Base-by-base conservation (phyloP, 306 rosid species). In the Acacia melanoxylon region DNA sequence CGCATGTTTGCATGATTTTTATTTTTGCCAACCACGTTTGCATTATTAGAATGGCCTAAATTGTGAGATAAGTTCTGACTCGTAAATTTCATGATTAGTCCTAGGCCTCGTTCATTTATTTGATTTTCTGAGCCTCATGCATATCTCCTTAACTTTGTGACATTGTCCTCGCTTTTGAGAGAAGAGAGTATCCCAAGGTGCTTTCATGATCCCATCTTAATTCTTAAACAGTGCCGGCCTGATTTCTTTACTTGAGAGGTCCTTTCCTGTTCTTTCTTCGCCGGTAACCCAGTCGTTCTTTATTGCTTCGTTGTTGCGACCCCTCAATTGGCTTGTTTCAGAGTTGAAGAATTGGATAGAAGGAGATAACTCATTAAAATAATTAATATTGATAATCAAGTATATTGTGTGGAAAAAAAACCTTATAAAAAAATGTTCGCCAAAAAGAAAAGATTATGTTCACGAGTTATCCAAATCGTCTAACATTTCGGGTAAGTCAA, bases 281-380 rank as follows among this genome's bases (percentile, higher is more conserved):
- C n/a, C n/a, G 56, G 56, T 2, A 49, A 16, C 56, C 56, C 9
- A 15, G 20, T 2, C 3, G 24, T 37, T 37, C 40, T 37, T 52
- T 52, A 6, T 52, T 17, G 58, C 11, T 22, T 22, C 65, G 2
- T 10, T 59, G 35, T 13, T 62, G 68, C 20, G 14, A 25, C 19
- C 33, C 37, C 68, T 62, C 1, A 12, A 13, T 4, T 12, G 16
- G 67, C 17, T 5, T 24, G 66, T 10, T 56, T n/a, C 20, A 48
- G 74, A 14, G 54, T 74, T 80, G 52, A 12, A 51, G 44, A 84
- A 33, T 68, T 17, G 2, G 12, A 48, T 76, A 70, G 33, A 68
- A n/a, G 27, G 27, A n/a, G 63, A 8, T 3, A 19, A 52, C 69
- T 65, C 44, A 6, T 14, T 10, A 19, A 48, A 35, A 33, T 80